A percentile compares a stretch with the other conserved stretches of the same genome.
Conservation (phyloP, 1,139 yeast species). For the Hemisphaericaspora lyxosophila region DNA sequence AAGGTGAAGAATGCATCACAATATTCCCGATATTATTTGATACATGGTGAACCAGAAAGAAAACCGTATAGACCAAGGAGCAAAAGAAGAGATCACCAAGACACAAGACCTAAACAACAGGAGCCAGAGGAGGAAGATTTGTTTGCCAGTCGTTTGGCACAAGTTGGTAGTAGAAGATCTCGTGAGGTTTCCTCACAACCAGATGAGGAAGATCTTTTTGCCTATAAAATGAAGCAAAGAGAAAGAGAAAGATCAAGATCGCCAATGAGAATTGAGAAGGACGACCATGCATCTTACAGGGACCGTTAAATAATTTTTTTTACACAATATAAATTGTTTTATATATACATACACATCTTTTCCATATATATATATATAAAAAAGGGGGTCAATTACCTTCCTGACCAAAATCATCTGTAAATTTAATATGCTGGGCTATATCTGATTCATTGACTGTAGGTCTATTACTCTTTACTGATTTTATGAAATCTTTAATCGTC, state of each 20-base stretch:
- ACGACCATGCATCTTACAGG: slow-evolving; percentile 8
- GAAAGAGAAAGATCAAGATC: slow-evolving; percentile 18
- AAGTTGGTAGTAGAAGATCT: slow-evolving; percentile 7
- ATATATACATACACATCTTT: too few relatives aligned
- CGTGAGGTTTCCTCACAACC: slow-evolving; percentile 7
- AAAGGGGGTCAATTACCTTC: slow-evolving; percentile 91
- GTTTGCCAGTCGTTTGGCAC: slow-evolving; percentile 14
- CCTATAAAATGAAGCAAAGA: slow-evolving; percentile 23
- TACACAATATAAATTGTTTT: too few relatives aligned
- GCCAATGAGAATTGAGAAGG: slow-evolving; percentile 14
- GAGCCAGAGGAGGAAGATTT: slow-evolving; percentile 23
- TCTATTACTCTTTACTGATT: slow-evolving; percentile 86
- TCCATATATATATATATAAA: too few relatives aligned
- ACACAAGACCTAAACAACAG: slow-evolving; percentile 12
- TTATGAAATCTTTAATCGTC: slow-evolving; percentile 87
- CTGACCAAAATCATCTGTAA: slow-evolving; percentile 94
- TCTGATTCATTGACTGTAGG: slow-evolving; percentile 93
- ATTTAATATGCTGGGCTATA: slow-evolving; percentile 76
- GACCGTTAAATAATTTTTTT: slow-evolving; percentile 8
- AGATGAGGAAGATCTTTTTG: slow-evolving; percentile 38
- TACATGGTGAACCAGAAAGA: slow-evolving; percentile 74
- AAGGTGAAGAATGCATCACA: slow-evolving; percentile 60
- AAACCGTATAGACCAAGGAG: slow-evolving; percentile 21
- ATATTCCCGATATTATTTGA: slow-evolving; percentile 63
- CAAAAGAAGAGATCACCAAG: slow-evolving; percentile 12